These are phyloP conservation scores for Ganoderma boninense DNA, from an alignment of 1,284 basidiomycete genomes.

Conservation along the genomic window DNA sequence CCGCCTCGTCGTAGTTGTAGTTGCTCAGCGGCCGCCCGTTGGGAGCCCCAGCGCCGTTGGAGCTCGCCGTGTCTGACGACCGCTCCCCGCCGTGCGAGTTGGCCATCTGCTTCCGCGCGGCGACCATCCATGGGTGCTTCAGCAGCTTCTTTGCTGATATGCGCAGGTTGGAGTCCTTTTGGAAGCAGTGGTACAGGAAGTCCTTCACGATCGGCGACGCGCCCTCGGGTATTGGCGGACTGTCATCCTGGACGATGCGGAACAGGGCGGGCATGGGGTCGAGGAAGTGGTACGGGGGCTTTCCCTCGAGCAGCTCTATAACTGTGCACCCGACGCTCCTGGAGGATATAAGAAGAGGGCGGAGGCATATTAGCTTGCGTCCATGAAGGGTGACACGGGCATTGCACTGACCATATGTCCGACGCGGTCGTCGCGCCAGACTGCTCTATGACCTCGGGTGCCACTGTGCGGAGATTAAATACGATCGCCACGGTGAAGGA, in stretches of 20 bases:
- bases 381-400: not conserved
- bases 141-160: slow-evolving; percentile 94
- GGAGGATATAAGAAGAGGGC: slow-evolving; percentile 16
- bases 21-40: slow-evolving; percentile 70
- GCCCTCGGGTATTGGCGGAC: slow-evolving; percentile 94
- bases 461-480: slow-evolving; percentile 65
- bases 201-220: slow-evolving; percentile 95
- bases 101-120: slow-evolving; percentile 79
- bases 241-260: slow-evolving; percentile 97
- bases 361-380: not conserved
- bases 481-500: slow-evolving; percentile 27
- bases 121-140: slow-evolving; percentile 95
- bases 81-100: slow-evolving; percentile 48
- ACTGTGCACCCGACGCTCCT: slow-evolving; percentile 97
- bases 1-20: slow-evolving; percentile 93
- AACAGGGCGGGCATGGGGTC: slow-evolving; percentile 99
- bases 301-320: slow-evolving; percentile 95
- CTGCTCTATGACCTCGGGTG: slow-evolving; percentile 97
- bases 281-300: slow-evolving; percentile 94
- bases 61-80: slow-evolving; percentile 43
- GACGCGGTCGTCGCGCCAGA: slow-evolving; percentile 96
- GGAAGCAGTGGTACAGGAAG: slow-evolving; percentile 97
- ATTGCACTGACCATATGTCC: slow-evolving; percentile 84
- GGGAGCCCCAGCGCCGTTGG: slow-evolving; percentile 33
- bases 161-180: slow-evolving; percentile 95